Evolutionary conservation across 2,329 filamentous ascomycete species (phyloP).

Genomic region (Fusarium tricinctum): DNA sequence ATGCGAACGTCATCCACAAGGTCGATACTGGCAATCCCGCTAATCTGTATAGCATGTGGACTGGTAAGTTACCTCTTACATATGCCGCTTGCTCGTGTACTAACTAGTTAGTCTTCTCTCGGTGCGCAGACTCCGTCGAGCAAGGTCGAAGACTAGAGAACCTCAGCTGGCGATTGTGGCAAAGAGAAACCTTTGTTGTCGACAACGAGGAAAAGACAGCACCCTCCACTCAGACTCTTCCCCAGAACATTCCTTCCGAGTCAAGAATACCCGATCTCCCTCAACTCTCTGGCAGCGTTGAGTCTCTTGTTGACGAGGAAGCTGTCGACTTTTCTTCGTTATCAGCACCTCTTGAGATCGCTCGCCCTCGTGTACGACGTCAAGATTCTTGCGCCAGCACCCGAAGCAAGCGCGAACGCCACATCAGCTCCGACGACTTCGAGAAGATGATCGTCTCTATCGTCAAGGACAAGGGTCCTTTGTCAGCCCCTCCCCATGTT

Average conservation of each 20-base stretch:
- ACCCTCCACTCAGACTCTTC: slow-evolving; percentile 61
- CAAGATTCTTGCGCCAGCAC: slow-evolving; percentile 79
- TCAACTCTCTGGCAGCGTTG: slow-evolving; percentile 82
- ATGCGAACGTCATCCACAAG: slow-evolving; percentile 91
- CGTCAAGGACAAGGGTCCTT: slow-evolving; percentile 82
- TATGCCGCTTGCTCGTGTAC: slow-evolving; percentile 35
- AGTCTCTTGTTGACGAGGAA: slow-evolving; percentile 79
- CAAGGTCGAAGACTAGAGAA: slow-evolving; percentile 95
- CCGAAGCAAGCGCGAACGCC: slow-evolving; percentile 83
- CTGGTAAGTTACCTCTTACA: slow-evolving; percentile 73
- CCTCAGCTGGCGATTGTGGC: slow-evolving; percentile 96
- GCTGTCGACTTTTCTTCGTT: slow-evolving; percentile 69
- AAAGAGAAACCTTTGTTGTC: slow-evolving; percentile 77
- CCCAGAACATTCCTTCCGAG: slow-evolving; percentile 64
- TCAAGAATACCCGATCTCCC: slow-evolving; percentile 69
- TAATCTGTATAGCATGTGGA: slow-evolving; percentile 97
- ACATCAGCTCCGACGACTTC: slow-evolving; percentile 92
- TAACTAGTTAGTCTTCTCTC: slow-evolving; percentile 82
- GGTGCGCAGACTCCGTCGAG: slow-evolving; percentile 93
- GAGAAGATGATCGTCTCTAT: slow-evolving; percentile 96
- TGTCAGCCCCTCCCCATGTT: slow-evolving; percentile 58
- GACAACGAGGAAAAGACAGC: slow-evolving; percentile 76
- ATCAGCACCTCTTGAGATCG: slow-evolving; percentile 69
- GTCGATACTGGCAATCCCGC: slow-evolving; percentile 94
- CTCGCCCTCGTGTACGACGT: slow-evolving; percentile 76